Base-by-base conservation (phyloP, 2,329 filamentous ascomycete species). In the Aspergillus spinulosporus region DNA sequence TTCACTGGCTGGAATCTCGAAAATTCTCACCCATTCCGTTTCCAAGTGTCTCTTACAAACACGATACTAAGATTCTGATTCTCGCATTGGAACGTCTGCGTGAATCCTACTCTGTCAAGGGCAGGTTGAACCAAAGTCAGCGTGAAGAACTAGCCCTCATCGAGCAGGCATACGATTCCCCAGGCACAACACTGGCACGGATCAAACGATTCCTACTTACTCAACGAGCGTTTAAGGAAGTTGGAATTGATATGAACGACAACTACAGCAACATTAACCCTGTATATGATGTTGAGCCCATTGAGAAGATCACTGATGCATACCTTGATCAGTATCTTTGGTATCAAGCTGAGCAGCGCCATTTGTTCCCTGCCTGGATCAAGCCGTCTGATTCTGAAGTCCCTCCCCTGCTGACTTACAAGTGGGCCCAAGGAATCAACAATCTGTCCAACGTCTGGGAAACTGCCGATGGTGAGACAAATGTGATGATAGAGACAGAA, bases 161-260 rank as follows among this genome's bases (percentile, higher is more conserved):
- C 57, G 94, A 99, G 71, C 94, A 99, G 75, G 95, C 94, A 3
- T 99, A 99, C 66, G 94, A 99, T 71, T 97, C 92, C 60, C 94
- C 95, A 2, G 94, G 94, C 58, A 99, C 94, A 1, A 97, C 94
- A 0, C 75, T 99, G 56, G 93, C 96, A 61, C 84, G 94, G 57
- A 99, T 99, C 78, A 99, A 99, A 81, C 89, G 94, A 48, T 97
- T 97, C 80, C 80, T 99, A 60, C 84, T 99, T 44, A 99, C 95
- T 0, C 94, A 99, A 72, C 86, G 94, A 73, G 94, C 95, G 1
- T 99, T 99, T 83, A 99, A 99, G 77, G 94, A 99, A 76, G 94
- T 99, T 45, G 94, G 93, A 54, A 99, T 99, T 64, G 94, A 99
- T 71, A 99, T 99, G 94, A 99, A 99, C 73, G 94, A 99, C 78